Percentiles rank a stretch among this genome's conserved stretches.
Evolutionary conservation across 352 stramenopile genomes (phyloP).

Genomic region (Pythium sp.): DNA sequence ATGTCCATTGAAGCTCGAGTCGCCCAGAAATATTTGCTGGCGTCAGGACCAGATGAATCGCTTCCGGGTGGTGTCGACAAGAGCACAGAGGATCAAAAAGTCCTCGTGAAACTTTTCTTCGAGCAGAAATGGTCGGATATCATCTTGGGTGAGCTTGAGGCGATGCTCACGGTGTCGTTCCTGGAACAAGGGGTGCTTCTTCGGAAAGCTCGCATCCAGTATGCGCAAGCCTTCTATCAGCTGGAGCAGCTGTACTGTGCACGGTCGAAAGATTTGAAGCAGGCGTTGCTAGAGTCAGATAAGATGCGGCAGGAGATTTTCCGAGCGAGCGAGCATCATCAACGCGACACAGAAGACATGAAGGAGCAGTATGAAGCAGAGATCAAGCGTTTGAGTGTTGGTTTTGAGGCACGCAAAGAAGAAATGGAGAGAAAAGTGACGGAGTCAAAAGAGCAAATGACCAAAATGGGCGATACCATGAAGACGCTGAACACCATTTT

Average conservation of each 20-base stretch:
- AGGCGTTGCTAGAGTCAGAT: slow-evolving; percentile 37
- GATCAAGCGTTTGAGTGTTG: slow-evolving; percentile 38
- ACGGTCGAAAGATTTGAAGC: slow-evolving; percentile 32
- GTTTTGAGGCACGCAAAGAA: slow-evolving; percentile 47
- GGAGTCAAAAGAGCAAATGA: slow-evolving; percentile 78
- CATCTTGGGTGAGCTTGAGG: slow-evolving; percentile 80
- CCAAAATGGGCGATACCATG: slow-evolving; percentile 92
- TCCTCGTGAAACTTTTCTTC: slow-evolving; percentile 71
- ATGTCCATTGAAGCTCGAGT: slow-evolving; percentile 54
- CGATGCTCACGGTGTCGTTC: slow-evolving; percentile 86
- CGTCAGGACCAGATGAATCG: background rate
- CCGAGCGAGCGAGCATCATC: slow-evolving; percentile 31
- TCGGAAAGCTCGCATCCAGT: slow-evolving; percentile 73
- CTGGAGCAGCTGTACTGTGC: slow-evolving; percentile 54
- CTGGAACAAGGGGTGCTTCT: slow-evolving; percentile 86
- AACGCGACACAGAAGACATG: slow-evolving; percentile 36
- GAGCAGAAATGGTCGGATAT: slow-evolving; percentile 91
- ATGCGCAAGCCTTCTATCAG: slow-evolving; percentile 75
- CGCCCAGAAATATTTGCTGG: slow-evolving; percentile 25
- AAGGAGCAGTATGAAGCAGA: slow-evolving; percentile 51
- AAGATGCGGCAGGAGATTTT: slow-evolving; percentile 33
- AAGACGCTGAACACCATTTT: slow-evolving; percentile 93
- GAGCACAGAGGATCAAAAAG: slow-evolving; percentile 21
- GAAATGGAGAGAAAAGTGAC: slow-evolving; percentile 71
- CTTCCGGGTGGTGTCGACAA: background rate